Base-by-base conservation (phyloP, 176 grass and related monocot genomes). In the Oryza glumipatula region DNA sequence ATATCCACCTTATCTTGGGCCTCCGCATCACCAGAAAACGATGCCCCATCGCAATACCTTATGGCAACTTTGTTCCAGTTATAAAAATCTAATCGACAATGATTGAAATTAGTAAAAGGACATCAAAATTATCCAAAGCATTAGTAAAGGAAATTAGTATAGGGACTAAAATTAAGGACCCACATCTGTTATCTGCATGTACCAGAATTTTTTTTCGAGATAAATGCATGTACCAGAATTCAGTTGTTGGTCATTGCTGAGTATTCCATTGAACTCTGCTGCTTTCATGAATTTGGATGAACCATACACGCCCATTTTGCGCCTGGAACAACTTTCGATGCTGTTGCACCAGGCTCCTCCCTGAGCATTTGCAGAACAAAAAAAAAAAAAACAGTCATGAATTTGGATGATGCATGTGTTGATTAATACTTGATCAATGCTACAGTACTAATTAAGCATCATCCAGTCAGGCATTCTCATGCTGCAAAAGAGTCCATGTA, bases 31-130 rank as follows among this genome's bases (percentile, higher is more conserved):
- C 95, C 92, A 80, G 88, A 67, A 86, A 91, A 95, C 32, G 92
- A 98, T 22, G 80, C 91, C 10, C 95, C 92, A 3, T 98, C 92
- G 9, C 95, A 98, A 43, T 95, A 98, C 51, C 91, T 84, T 74
- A 98, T n/a, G 14, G 65, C 87, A 38, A 82, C 92, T 80, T 85
- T 98, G 75, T 98, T 98, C 95, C 95, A 98, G 72, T 91, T 73
- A 67, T 92, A 95, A 76, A 95, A 95, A 92, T 92, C 90, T 95
- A 56, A 75, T 65, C 11, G 45, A 6, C 7, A 11, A 23, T 9
- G 11, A 56, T 10, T 23, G 4, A 51, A 72, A 16, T 83, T 48
- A 78, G 80, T 83, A n/a, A 10, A 49, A 49, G 24, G 5, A n/a
- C 19, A 39, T 70, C 15, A 68, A 33, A 16, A 33, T 7, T 17